Percentiles rank a stretch among this genome's conserved stretches.
Evolutionary conservation across 2,329 filamentous ascomycete genomes (phyloP).

Genomic region (Drechslerella dactyloides): DNA sequence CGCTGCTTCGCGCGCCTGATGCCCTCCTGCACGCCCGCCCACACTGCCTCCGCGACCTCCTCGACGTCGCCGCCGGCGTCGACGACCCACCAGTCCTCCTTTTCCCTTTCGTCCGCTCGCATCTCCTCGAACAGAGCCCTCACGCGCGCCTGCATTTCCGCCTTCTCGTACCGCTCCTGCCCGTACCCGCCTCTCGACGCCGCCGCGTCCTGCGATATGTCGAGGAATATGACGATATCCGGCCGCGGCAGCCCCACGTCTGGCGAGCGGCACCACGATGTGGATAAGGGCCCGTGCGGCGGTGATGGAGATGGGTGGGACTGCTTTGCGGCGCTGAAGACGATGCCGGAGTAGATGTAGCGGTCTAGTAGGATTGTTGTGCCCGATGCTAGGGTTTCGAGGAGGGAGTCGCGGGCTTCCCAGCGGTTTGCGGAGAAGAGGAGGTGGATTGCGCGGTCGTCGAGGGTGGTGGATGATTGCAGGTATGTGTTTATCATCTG

Average conservation of each 20-base stretch:
- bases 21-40: slow-evolving; percentile 58
- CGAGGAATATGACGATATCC: slow-evolving; percentile 85
- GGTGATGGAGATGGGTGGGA: slow-evolving; percentile 51
- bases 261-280: slow-evolving; percentile 77
- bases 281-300: slow-evolving; percentile 65
- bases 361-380: slow-evolving; percentile 84
- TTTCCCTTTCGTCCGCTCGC: slow-evolving; percentile 47
- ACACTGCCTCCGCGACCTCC: slow-evolving; percentile 66
- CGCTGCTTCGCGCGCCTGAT: slow-evolving; percentile 45
- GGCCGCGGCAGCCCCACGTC: slow-evolving; percentile 87
- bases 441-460: slow-evolving; percentile 88
- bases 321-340: slow-evolving; percentile 85
- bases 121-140: slow-evolving; percentile 53
- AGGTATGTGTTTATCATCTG: slow-evolving; percentile 86
- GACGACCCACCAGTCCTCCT: slow-evolving; percentile 53
- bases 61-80: slow-evolving; percentile 63
- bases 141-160: slow-evolving; percentile 80
- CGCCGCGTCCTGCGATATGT: slow-evolving; percentile 76
- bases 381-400: slow-evolving; percentile 64
- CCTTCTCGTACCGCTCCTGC: slow-evolving; percentile 84
- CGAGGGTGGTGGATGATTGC: slow-evolving; percentile 72
- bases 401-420: slow-evolving; percentile 63
- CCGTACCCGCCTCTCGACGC: slow-evolving; percentile 83
- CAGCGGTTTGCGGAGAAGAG: slow-evolving; percentile 90
- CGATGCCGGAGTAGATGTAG: slow-evolving; percentile 92